phyloP scores from a whole-genome alignment of 495 filamentous ascomycete species.

The Neurospora africana region DNA sequence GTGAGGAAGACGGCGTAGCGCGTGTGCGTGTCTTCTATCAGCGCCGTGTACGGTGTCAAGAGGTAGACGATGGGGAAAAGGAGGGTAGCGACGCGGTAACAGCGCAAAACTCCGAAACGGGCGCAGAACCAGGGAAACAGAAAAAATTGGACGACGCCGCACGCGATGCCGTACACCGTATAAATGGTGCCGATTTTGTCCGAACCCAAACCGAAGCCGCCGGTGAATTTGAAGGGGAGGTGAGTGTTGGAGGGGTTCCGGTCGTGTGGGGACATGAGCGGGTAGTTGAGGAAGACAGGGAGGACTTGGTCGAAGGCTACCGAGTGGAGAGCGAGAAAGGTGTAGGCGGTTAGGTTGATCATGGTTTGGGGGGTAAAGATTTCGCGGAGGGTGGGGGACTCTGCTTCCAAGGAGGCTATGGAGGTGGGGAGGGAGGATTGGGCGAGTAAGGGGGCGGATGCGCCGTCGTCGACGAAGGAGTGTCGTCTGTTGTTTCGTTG shows the following conservation, averaged over 20 bases:
- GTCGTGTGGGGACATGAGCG: constrained; percentile 30
- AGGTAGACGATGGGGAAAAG: constrained; percentile 65
- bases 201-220: constrained; percentile 65
- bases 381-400: constrained; percentile 46
- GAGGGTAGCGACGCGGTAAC: constrained; percentile 47
- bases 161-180: constrained; percentile 60
- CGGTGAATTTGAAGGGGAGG: constrained; percentile 66
- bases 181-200: constrained; percentile 67
- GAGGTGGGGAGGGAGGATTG: constrained; percentile 10
- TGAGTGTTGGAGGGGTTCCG: constrained; percentile 38
- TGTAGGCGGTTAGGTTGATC: constrained; percentile 67
- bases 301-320: constrained; percentile 73
- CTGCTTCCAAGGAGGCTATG: not conserved
- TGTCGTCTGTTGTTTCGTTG: constrained; percentile 18
- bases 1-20: constrained; percentile 38
- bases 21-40: constrained; percentile 36
- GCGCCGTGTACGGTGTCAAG: constrained; percentile 59
- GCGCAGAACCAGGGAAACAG: constrained; percentile 62
- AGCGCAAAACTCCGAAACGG: constrained; percentile 58
- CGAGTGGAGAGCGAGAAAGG: constrained; percentile 62
- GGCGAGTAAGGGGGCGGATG: constrained; percentile 34
- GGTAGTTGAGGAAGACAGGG: constrained; percentile 73
- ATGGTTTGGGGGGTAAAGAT: constrained; percentile 65
- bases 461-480: constrained; percentile 35
- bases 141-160: constrained; percentile 69